These are phyloP conservation scores for Candida lessepsii DNA, from an alignment of 805 yeast species.

Conservation along the genomic window DNA sequence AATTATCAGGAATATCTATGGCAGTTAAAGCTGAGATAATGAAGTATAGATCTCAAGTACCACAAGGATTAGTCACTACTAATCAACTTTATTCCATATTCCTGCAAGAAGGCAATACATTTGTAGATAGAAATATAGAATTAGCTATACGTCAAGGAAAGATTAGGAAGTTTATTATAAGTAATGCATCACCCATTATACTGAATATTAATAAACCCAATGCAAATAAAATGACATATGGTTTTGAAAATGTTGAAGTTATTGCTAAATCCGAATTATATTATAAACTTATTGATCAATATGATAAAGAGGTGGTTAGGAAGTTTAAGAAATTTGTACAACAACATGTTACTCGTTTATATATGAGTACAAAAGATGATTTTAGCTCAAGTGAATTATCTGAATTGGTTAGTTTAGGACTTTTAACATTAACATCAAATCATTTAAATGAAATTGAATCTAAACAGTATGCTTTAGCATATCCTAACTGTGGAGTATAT, in stretches of 20 bases:
- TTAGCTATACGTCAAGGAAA: constrained; percentile 33
- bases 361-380: constrained; percentile 20
- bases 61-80: constrained; percentile 40
- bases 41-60: constrained; percentile 35
- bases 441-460: constrained; percentile 42
- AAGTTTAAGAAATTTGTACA: constrained; percentile 23
- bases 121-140: constrained; percentile 48
- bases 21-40: constrained; percentile 36
- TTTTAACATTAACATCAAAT: constrained; percentile 44
- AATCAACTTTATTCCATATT: constrained; percentile 52
- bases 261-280: constrained; percentile 28
- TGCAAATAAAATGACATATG: constrained; percentile 41
- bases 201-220: constrained; percentile 32
- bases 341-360: constrained; percentile 28
- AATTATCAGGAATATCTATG: constrained; percentile 33
- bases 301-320: constrained; percentile 16
- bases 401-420: constrained; percentile 39
- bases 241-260: constrained; percentile 43
- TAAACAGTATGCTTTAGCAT: constrained; percentile 40
- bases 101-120: constrained; percentile 44
- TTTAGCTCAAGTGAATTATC: constrained; percentile 29
- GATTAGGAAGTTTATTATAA: constrained; percentile 39
- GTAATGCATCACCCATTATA: constrained; percentile 46
- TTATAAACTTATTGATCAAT: constrained; percentile 18
- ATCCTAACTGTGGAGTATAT: constrained; percentile 52